Base-by-base conservation (phyloP, 208 protist species). In the Wallacemonas sp. region DNA sequence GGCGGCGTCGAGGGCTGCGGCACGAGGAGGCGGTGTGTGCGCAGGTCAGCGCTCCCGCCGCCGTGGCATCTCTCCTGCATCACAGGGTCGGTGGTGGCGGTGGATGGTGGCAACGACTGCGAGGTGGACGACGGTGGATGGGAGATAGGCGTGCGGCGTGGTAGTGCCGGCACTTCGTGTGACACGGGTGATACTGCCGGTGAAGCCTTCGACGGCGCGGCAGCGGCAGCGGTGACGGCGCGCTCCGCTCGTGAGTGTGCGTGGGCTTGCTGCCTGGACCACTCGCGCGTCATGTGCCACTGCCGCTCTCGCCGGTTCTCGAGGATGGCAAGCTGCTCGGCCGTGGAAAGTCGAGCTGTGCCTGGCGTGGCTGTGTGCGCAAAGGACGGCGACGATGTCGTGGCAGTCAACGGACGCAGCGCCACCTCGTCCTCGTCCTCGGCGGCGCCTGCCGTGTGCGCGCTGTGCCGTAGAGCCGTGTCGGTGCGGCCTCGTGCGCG, bases 241-340 rank as follows among this genome's bases (percentile, higher is more conserved):
- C 19, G 26, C 26, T 29, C 29, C 10, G n/a, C 15, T 21, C 12
- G 37, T n/a, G 13, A 10, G 37, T 42, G 12, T 3, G 9, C 3
- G 22, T 44, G 36, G 12, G 13, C 36, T 26, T 63, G 24, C 32
- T 39, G 22, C 2, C 50, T 26, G 2, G 38, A 21, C 21, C 50
- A 26, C 50, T 52, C 46, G 17, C 50, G 65, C 37, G 63, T 69
- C 54, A 71, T 52, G 30, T 57, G 68, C 63, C 60, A 73, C 46
- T 88, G 81, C 61, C 73, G 71, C 66, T 79, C 71, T 9, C 78
- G 75, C 5, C 81, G 70, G 17, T 66, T 64, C 38, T 82, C 80
- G 41, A 88, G 66, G 37, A 73, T 46, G 3, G 69, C 68, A 24
- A 88, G 65, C 54, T 82, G 73, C 60, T 78, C 72, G n/a, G 76